These are phyloP conservation scores for Endogone sp. DNA, from an alignment of 192 early-diverging fungal species.

Conservation along the genomic window DNA sequence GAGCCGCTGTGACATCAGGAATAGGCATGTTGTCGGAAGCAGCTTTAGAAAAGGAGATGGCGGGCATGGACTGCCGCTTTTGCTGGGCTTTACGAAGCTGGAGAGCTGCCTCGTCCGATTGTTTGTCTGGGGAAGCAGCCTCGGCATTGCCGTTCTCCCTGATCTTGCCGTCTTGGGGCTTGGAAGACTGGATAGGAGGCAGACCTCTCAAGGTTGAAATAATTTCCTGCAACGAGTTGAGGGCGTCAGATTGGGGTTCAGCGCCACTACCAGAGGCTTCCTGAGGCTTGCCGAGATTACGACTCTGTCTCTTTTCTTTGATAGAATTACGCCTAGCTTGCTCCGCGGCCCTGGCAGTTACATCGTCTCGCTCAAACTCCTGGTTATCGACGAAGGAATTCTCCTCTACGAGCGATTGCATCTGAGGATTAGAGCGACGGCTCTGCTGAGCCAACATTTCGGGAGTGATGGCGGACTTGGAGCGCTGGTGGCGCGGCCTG, in stretches of 20 bases:
- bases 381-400: background rate
- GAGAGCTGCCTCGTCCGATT: background rate
- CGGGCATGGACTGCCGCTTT: conserved; percentile 28
- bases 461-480: conserved; percentile 26
- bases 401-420: conserved; percentile 30
- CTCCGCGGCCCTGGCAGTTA: background rate
- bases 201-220: conserved; percentile 48
- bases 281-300: background rate
- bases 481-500: conserved; percentile 16
- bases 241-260: conserved; percentile 28
- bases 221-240: conserved; percentile 49
- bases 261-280: background rate
- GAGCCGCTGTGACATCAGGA: conserved; percentile 10
- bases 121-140: conserved; percentile 2
- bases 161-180: conserved; percentile 4
- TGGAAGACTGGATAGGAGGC: conserved; percentile 25
- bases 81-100: conserved; percentile 14
- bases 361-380: conserved; percentile 6
- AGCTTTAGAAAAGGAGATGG: conserved; percentile 5
- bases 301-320: background rate
- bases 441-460: conserved; percentile 18
- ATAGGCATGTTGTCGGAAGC: background rate
- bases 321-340: background rate
- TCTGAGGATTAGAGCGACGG: conserved; percentile 9
- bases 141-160: background rate